Percentiles rank a stretch among this genome's conserved stretches.
phyloP scores from a whole-genome alignment of 2,329 filamentous ascomycete species.

The Pseudomassariella vexata region DNA sequence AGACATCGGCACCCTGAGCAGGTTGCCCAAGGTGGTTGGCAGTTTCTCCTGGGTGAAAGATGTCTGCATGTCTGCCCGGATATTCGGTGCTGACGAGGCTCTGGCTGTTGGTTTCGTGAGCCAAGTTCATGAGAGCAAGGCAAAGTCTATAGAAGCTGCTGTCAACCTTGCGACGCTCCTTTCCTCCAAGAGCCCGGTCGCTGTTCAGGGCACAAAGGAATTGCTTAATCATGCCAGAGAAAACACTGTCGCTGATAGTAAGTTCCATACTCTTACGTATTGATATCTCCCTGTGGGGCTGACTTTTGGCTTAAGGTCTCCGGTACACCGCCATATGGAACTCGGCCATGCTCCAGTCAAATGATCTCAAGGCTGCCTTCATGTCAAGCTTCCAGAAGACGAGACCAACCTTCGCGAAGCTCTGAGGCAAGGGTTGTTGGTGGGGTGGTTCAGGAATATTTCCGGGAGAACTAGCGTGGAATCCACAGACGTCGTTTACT shows the following conservation, averaged over 20 bases:
- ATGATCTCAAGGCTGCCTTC: conserved; percentile 70
- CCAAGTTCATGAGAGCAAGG: conserved; percentile 48
- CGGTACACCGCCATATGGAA: conserved; percentile 89
- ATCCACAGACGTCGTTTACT: too few relatives aligned
- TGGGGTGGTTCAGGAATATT: too few relatives aligned
- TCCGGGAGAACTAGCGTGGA: too few relatives aligned
- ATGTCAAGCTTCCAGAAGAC: conserved; percentile 71
- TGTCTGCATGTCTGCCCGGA: conserved; percentile 63
- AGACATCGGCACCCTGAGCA: conserved; percentile 69
- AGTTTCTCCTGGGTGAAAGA: conserved; percentile 75
- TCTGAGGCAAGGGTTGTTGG: too few relatives aligned
- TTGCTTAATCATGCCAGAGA: conserved; percentile 54
- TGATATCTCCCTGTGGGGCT: too few relatives aligned
- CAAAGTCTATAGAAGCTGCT: conserved; percentile 20
- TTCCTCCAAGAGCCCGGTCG: conserved; percentile 75
- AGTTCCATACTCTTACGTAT: too few relatives aligned
- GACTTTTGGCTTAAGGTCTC: too few relatives aligned
- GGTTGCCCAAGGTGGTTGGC: conserved; percentile 68
- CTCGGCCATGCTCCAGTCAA: conserved; percentile 71
- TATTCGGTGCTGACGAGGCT: conserved; percentile 66
- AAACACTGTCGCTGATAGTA: conserved; percentile 69
- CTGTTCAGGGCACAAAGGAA: conserved; percentile 25
- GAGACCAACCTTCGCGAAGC: conserved; percentile 78
- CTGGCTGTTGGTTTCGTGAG: conserved; percentile 65
- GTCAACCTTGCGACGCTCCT: conserved; percentile 40